These are phyloP conservation scores for Paxillus ammoniavirescens DNA, from an alignment of 768 basidiomycete species.

Conservation along the genomic window DNA sequence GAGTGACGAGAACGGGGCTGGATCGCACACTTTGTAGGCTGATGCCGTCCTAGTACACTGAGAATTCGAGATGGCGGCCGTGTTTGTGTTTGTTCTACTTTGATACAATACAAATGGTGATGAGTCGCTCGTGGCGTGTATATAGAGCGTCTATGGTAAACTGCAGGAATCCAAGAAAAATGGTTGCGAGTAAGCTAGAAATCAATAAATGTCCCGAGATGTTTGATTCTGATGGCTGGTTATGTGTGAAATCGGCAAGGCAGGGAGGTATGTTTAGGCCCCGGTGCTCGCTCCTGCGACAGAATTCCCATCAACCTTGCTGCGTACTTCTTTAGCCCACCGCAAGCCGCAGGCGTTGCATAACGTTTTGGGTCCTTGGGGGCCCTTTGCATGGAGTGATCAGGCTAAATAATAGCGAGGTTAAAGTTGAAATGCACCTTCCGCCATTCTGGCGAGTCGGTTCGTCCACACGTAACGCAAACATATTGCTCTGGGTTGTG, in stretches of 20 bases:
- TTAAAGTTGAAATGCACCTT: constrained; percentile 48
- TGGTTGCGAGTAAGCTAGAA: constrained; percentile 4
- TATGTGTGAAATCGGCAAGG: constrained; percentile 1
- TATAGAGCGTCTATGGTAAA: constrained; percentile 9
- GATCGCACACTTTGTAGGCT: constrained; percentile 1
- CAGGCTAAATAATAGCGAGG: constrained; percentile 10
- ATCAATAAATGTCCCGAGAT: constrained; percentile 2
- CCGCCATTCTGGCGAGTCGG: constrained; percentile 97
- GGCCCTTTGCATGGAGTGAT: constrained; percentile 55
- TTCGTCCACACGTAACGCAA: constrained; percentile 90
- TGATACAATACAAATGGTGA: constrained; percentile 4
- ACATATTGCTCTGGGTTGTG: constrained; percentile 68
- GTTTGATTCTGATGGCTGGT: not conserved
- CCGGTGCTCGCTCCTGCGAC: constrained; percentile 22
- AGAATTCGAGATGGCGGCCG: not conserved
- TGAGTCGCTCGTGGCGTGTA: constrained; percentile 7
- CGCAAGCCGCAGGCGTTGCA: constrained; percentile 96
- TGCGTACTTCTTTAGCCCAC: constrained; percentile 80
- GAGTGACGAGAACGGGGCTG: not conserved
- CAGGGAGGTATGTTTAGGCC: constrained; percentile 10
- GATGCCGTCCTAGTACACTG: not conserved
- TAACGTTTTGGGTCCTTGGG: constrained; percentile 92
- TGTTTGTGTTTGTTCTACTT: constrained; percentile 7
- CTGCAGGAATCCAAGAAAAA: constrained; percentile 17
- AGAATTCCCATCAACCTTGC: constrained; percentile 35